phyloP scores from a whole-genome alignment of 345 rosid genomes.

The Psidium friedrichsthalianum region DNA sequence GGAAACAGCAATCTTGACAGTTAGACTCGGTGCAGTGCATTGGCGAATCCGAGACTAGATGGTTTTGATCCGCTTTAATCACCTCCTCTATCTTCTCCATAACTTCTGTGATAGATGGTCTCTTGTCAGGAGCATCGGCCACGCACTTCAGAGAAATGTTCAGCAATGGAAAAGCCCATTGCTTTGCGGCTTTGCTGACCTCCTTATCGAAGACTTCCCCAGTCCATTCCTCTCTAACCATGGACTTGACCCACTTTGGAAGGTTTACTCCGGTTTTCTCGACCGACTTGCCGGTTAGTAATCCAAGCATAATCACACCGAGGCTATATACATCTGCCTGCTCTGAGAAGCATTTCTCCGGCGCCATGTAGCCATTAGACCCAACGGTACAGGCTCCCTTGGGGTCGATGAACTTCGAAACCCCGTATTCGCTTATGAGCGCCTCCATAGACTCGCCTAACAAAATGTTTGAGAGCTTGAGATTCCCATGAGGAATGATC shows the following conservation, averaged over 20 bases:
- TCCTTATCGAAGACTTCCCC: constrained; percentile 63
- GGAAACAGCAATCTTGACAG: constrained; percentile 25
- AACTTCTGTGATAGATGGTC: constrained; percentile 28
- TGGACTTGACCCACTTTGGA: constrained; percentile 53
- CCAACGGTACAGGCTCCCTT: neutral
- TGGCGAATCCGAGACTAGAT: neutral
- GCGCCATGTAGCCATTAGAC: constrained; percentile 29
- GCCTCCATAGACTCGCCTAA: constrained; percentile 28
- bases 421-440: constrained; percentile 38
- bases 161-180: constrained; percentile 45
- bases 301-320: constrained; percentile 39
- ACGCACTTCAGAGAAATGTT: constrained; percentile 42
- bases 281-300: constrained; percentile 42
- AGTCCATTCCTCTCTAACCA: constrained; percentile 68
- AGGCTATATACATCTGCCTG: constrained; percentile 42
- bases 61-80: constrained; percentile 3
- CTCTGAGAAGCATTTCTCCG: constrained; percentile 29
- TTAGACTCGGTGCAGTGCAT: constrained; percentile 17
- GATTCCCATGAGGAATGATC: constrained; percentile 43
- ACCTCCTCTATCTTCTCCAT: constrained; percentile 36
- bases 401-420: constrained; percentile 18
- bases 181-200: constrained; percentile 25
- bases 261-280: constrained; percentile 44
- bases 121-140: constrained; percentile 23
- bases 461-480: constrained; percentile 54